Percentiles rank a stretch among this genome's conserved stretches.
Evolutionary conservation across 208 protist species (phyloP).

Genomic region (Acanthamoeba divionensis): DNA sequence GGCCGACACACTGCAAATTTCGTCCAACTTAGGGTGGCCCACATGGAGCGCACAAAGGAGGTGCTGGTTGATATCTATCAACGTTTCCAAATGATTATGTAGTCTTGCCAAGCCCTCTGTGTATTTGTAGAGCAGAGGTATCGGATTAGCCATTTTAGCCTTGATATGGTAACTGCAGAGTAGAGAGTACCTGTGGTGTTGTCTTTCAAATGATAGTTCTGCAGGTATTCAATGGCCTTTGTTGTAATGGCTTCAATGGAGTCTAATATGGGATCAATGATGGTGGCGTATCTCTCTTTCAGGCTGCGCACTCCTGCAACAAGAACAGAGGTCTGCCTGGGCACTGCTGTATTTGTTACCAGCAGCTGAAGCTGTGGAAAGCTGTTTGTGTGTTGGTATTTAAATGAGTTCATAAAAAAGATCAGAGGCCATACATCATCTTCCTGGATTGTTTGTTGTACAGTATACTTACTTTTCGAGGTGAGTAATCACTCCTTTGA

Average conservation of each 20-base stretch:
- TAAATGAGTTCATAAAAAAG: neutral
- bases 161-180: no score
- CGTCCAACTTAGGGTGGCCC: slow-evolving; percentile 6
- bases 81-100: neutral
- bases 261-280: slow-evolving; percentile 47
- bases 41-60: slow-evolving; percentile 37
- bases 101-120: neutral
- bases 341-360: slow-evolving; percentile 56
- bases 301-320: slow-evolving; percentile 39
- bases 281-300: slow-evolving; percentile 3
- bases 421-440: neutral
- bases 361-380: slow-evolving; percentile 37
- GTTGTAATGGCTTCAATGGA: slow-evolving; percentile 34
- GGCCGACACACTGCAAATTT: neutral
- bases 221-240: neutral
- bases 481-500: neutral
- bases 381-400: neutral
- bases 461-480: neutral
- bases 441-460: no score
- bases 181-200: no score
- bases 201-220: neutral
- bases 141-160: no score
- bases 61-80: slow-evolving; percentile 57
- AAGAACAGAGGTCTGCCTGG: slow-evolving; percentile 28
- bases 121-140: neutral